Evolutionary conservation across 2,329 filamentous ascomycete species (phyloP), one percentile per base, ranked within the genome.

Genomic region (Grosmannia clavigera): DNA sequence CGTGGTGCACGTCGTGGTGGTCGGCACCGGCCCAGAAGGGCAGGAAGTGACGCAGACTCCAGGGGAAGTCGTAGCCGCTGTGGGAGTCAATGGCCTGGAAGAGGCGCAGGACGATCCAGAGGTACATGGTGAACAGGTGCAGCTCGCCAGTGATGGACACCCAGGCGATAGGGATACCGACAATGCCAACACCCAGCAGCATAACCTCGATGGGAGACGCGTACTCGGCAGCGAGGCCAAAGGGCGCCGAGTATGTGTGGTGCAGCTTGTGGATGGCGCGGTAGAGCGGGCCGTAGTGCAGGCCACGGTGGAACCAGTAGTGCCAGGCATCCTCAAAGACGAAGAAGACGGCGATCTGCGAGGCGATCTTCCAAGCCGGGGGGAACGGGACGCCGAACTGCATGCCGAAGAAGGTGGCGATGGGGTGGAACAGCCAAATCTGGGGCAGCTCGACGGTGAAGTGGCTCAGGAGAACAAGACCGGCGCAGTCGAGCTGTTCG

Each of bases 41-140:
- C 58, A 99, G 78, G 80, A 66, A 88, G 75, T 96, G 90, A 74
- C 92, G 90, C 75, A 99, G 77, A 70, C 87, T 92, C 91, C 92
- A 99, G 63, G 94, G 94, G 76, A 99, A 97, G 72, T 99, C 94
- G 75, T 97, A 99, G 65, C 94, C 94, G 69, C 88, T 94, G 79
- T 99, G 94, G 35, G 94, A 88, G 72, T 99, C 94, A 72, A 99
- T 95, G 69, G 94, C 94, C 78, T 99, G 94, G 82, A 95, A 95
- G 25, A 99, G 80, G 67, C 94, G 91, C 67, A 91, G 79, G 59
- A 90, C 79, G 69, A 99, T 97, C 94, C 94, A 99, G 65, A 87
- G 71, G 76, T 97, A 99, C 92, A 99, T 97, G 68, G 94, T 99
- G 72, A 96, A 73, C 64, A 99, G 89, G 76, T 99, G 94, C 46